Conservation (phyloP, 1,139 yeast species). For the Yamadazyma sp. region DNA sequence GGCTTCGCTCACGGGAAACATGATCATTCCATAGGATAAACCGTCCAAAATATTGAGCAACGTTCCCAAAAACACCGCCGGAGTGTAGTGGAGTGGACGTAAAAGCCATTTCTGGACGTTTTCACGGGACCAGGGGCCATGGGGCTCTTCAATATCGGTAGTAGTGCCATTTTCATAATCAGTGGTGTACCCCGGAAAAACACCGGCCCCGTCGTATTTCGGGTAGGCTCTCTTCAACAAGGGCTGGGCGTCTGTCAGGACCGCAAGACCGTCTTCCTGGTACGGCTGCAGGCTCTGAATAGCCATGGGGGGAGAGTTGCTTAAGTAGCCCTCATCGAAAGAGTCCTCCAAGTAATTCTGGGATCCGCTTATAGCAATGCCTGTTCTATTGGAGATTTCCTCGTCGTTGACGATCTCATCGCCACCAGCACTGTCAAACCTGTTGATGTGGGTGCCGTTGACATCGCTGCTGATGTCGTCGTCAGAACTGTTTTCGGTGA, state of each 20-base stretch:
- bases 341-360: conserved; percentile 5
- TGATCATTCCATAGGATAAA: conserved; percentile 93
- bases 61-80: conserved; percentile 83
- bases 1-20: conserved; percentile 86
- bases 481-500: conserved; percentile 33
- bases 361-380: not conserved
- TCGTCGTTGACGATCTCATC: conserved; percentile 5
- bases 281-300: conserved; percentile 10
- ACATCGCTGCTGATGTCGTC: conserved; percentile 10
- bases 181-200: not conserved
- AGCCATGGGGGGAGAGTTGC: conserved; percentile 29
- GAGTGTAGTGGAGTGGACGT: conserved; percentile 53
- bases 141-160: not conserved
- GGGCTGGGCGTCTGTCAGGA: not conserved
- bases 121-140: not conserved
- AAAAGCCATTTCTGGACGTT: conserved; percentile 16
- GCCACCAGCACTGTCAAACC: not conserved
- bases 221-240: conserved; percentile 3
- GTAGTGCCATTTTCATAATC: conserved; percentile 1
- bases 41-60: conserved; percentile 88
- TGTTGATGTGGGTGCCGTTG: conserved; percentile 5
- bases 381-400: conserved; percentile 1
- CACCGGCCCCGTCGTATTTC: not conserved
- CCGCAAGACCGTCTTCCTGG: not conserved
- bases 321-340: conserved; percentile 15